A percentile compares a stretch with the other conserved stretches of the same genome.
These are phyloP conservation scores for Pichia sp. DNA, from an alignment of 1,139 yeast genomes.

Conservation along the genomic window DNA sequence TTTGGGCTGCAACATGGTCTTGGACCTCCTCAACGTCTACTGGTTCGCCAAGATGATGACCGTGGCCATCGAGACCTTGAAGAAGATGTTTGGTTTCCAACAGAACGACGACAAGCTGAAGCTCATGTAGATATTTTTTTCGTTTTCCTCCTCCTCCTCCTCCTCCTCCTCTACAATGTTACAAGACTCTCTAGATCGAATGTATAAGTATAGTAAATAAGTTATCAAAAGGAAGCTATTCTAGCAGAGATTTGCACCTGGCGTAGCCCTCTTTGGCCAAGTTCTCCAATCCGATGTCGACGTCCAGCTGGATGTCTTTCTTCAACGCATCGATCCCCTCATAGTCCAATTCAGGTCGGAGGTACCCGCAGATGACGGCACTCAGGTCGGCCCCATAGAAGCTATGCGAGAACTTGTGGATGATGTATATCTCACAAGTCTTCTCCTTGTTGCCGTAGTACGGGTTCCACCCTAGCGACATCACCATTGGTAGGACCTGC, in stretches of 20 bases:
- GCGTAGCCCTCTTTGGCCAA: conserved; percentile 27
- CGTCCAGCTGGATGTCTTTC: conserved; percentile 78
- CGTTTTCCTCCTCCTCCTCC: not conserved
- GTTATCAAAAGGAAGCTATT: conserved; percentile 28
- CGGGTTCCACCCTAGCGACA: conserved; percentile 97
- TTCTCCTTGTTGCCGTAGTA: conserved; percentile 74
- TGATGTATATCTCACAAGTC: conserved; percentile 83
- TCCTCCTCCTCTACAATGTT: not conserved
- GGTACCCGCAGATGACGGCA: conserved; percentile 75
- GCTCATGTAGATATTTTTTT: conserved; percentile 24
- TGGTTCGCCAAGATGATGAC: conserved; percentile 83
- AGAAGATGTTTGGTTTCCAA: conserved; percentile 28
- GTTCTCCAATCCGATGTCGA: conserved; percentile 49
- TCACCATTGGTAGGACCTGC: conserved; percentile 72
- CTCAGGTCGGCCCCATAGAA: conserved; percentile 82
- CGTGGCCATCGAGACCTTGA: conserved; percentile 58
- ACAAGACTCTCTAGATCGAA: not conserved
- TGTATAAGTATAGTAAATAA: not conserved
- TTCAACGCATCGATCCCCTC: conserved; percentile 83
- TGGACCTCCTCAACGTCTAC: conserved; percentile 65
- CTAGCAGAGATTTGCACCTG: conserved; percentile 20
- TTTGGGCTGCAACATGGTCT: conserved; percentile 56
- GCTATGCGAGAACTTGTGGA: conserved; percentile 59
- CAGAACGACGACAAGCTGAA: conserved; percentile 29
- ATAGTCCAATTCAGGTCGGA: conserved; percentile 87